These are phyloP conservation scores for Ascodesmis nigricans DNA, from an alignment of 495 filamentous ascomycete genomes.

Conservation along the genomic window DNA sequence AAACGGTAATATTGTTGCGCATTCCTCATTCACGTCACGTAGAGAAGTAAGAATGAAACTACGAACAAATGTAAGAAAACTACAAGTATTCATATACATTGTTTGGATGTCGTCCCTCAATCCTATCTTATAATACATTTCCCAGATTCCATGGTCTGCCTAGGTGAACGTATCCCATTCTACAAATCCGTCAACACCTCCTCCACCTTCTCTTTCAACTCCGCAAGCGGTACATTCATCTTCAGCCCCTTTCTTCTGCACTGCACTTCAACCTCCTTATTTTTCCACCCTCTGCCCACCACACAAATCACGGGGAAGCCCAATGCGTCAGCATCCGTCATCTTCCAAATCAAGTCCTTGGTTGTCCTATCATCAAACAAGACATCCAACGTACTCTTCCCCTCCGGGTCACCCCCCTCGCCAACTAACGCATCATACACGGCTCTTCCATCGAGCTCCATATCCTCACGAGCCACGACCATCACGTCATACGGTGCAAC, in stretches of 20 bases:
- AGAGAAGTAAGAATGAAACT: too few species aligned
- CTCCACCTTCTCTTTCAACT: conserved; percentile 9
- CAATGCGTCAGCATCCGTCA: conserved; percentile 70
- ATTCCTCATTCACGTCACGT: too few species aligned
- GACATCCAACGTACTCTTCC: conserved; percentile 28
- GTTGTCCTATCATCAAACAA: conserved; percentile 53
- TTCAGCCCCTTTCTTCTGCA: conserved; percentile 37
- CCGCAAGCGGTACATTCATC: conserved; percentile 1
- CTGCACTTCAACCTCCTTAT: conserved; percentile 53
- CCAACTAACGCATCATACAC: conserved; percentile 36
- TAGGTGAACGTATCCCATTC: too few species aligned
- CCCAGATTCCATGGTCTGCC: too few species aligned
- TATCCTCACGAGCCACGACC: conserved; percentile 33
- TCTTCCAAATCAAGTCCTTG: conserved; percentile 52
- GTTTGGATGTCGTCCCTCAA: too few species aligned
- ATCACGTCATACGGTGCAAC: conserved; percentile 72
- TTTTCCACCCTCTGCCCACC: conserved; percentile 53
- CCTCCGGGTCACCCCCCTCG: conserved; percentile 3
- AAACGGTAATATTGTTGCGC: too few species aligned
- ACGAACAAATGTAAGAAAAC: too few species aligned
- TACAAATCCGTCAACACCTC: conserved; percentile 11
- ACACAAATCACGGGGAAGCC: conserved; percentile 70
- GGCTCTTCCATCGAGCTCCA: conserved; percentile 28
- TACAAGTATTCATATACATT: too few species aligned
- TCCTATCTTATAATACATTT: too few species aligned